Evolutionary conservation across 1,284 basidiomycete genomes (phyloP).

Genomic region (Ustilago esculenta): DNA sequence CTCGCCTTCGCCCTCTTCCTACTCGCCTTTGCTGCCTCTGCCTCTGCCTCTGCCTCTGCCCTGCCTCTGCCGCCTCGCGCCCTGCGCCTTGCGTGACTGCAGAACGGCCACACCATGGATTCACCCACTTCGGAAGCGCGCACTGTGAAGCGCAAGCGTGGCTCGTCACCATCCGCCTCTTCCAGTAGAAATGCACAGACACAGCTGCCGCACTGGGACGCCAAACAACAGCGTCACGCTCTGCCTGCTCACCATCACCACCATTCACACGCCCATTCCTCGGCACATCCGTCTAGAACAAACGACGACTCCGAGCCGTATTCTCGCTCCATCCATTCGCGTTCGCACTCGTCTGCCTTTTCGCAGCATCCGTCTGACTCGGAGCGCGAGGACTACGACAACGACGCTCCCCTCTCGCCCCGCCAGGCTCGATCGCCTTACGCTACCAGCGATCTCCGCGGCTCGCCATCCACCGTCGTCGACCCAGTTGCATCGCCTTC

Average conservation of each 20-base stretch:
- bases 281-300: slow-evolving; percentile 4
- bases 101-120: slow-evolving; percentile 6
- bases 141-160: slow-evolving; percentile 26
- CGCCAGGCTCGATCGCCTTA: slow-evolving; percentile 35
- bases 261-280: slow-evolving; percentile 5
- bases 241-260: slow-evolving; percentile 2
- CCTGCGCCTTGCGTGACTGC: neutral
- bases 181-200: neutral
- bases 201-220: slow-evolving; percentile 21
- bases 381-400: slow-evolving; percentile 16
- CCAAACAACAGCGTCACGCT: slow-evolving; percentile 12
- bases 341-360: slow-evolving; percentile 20
- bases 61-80: no score
- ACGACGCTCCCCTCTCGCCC: slow-evolving; percentile 22
- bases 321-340: slow-evolving; percentile 19
- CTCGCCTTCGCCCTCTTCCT: slow-evolving; percentile 3
- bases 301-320: slow-evolving; percentile 13
- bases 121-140: slow-evolving; percentile 7
- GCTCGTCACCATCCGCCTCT: slow-evolving; percentile 12
- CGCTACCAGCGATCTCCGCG: slow-evolving; percentile 30
- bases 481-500: slow-evolving; percentile 15
- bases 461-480: slow-evolving; percentile 21
- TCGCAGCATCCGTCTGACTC: slow-evolving; percentile 32
- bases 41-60: no score
- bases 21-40: no score